These are phyloP conservation scores for Diaporthe eres DNA, from an alignment of 2,329 filamentous ascomycete species.

Conservation along the genomic window DNA sequence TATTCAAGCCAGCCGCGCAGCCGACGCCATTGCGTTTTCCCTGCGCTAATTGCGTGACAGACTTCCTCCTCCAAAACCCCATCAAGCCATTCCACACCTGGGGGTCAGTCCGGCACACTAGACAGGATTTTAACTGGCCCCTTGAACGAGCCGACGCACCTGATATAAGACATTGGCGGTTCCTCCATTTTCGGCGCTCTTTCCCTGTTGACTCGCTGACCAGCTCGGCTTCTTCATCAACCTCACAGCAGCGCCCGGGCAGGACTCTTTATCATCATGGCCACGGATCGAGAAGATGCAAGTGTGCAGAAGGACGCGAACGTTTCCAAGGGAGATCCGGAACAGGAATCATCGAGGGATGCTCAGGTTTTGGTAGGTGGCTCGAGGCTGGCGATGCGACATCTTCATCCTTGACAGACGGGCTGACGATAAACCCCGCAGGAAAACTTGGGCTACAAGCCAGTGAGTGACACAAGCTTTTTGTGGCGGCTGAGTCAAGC, in stretches of 20 bases:
- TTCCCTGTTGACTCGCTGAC: not conserved
- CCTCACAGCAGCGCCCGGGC: not conserved
- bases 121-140: not conserved
- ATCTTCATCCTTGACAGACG: too few relatives aligned
- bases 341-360: conserved; percentile 19
- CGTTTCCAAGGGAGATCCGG: not conserved
- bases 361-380: conserved; percentile 1
- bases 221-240: not conserved
- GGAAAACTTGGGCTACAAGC: conserved; percentile 68
- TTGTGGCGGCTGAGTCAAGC: conserved; percentile 14
- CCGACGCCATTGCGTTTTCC: conserved; percentile 23
- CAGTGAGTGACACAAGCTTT: conserved; percentile 55
- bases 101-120: not conserved
- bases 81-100: conserved; percentile 10
- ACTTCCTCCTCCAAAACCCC: not conserved
- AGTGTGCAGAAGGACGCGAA: conserved; percentile 19
- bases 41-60: conserved; percentile 15
- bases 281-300: not conserved
- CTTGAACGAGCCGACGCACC: not conserved
- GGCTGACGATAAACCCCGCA: conserved; percentile 41
- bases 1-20: conserved; percentile 1
- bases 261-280: not conserved
- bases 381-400: not conserved
- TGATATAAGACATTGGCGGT: not conserved
- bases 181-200: not conserved